Conservation (phyloP, 257 asterid genomes). For the Solanum bulbocastanum region DNA sequence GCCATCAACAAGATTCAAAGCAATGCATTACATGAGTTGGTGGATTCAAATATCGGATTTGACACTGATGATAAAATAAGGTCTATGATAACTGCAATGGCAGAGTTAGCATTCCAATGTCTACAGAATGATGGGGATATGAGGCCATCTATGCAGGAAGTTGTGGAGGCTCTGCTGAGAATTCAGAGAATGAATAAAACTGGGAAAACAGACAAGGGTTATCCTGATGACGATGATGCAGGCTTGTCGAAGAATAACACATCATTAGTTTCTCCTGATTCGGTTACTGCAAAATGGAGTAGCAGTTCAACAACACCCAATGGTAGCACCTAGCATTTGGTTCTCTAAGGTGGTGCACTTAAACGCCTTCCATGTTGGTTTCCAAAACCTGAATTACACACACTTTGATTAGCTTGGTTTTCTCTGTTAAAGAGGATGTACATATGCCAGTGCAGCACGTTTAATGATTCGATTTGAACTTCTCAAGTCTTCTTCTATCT, state of each 20-base stretch:
- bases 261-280: slow-evolving; percentile 12
- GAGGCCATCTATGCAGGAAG: slow-evolving; percentile 76
- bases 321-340: slow-evolving; percentile 2
- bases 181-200: slow-evolving; percentile 23
- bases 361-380: neutral
- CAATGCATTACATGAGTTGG: slow-evolving; percentile 46
- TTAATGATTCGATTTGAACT: neutral
- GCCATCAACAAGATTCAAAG: slow-evolving; percentile 65
- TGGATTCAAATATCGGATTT: slow-evolving; percentile 45
- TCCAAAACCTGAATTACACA: neutral
- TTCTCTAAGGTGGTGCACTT: neutral
- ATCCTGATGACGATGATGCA: slow-evolving; percentile 20
- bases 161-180: slow-evolving; percentile 26
- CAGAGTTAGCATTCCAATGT: slow-evolving; percentile 66
- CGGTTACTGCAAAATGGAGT: slow-evolving; percentile 1
- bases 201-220: slow-evolving; percentile 18
- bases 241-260: slow-evolving; percentile 9
- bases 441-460: neutral
- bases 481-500: neutral
- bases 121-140: slow-evolving; percentile 50
- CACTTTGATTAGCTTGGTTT: neutral
- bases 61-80: slow-evolving; percentile 24
- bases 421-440: slow-evolving; percentile 5
- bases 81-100: slow-evolving; percentile 33
- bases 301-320: slow-evolving; percentile 10